Evolutionary conservation across 192 early-diverging fungal genomes (phyloP).

Genomic region (Gamsiella multidivaricata): DNA sequence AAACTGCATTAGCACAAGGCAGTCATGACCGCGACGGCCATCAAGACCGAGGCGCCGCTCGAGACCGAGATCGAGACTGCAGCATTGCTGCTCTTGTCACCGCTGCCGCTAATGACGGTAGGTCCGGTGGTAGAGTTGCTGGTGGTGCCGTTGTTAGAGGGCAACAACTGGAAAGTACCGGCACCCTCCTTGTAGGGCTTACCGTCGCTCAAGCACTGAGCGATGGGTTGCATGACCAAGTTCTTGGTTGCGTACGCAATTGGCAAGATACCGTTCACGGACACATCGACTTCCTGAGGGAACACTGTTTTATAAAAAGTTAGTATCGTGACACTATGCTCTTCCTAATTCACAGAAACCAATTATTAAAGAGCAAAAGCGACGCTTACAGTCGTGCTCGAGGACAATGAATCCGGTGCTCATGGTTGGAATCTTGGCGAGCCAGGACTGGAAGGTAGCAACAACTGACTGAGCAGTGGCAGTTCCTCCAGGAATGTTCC

Average conservation of each 20-base stretch:
- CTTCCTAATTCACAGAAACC: no score
- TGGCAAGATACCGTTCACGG: slow-evolving; percentile 47
- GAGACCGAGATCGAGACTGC: neutral
- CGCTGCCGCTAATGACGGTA: neutral
- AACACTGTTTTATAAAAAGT: slow-evolving; percentile 36
- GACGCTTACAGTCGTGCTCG: slow-evolving; percentile 59
- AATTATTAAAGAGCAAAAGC: no score
- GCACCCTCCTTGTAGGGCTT: slow-evolving; percentile 54
- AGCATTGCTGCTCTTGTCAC: neutral
- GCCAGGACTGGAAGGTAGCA: slow-evolving; percentile 57
- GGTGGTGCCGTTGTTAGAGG: neutral
- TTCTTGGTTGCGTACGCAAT: slow-evolving; percentile 34
- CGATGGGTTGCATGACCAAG: slow-evolving; percentile 50
- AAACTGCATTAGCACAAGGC: slow-evolving; percentile 27
- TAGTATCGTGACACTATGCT: no score
- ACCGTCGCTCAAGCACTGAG: slow-evolving; percentile 52
- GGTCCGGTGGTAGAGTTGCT: neutral
- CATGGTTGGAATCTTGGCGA: slow-evolving; percentile 54
- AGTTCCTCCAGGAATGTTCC: slow-evolving; percentile 44
- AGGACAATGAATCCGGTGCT: slow-evolving; percentile 60
- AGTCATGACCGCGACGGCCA: slow-evolving; percentile 9
- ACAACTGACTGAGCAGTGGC: slow-evolving; percentile 33
- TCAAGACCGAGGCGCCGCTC: neutral
- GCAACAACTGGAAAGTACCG: slow-evolving; percentile 24
- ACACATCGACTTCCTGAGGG: slow-evolving; percentile 58